Conservation (phyloP, 2,329 filamentous ascomycete genomes). For the Neurospora crassa region DNA sequence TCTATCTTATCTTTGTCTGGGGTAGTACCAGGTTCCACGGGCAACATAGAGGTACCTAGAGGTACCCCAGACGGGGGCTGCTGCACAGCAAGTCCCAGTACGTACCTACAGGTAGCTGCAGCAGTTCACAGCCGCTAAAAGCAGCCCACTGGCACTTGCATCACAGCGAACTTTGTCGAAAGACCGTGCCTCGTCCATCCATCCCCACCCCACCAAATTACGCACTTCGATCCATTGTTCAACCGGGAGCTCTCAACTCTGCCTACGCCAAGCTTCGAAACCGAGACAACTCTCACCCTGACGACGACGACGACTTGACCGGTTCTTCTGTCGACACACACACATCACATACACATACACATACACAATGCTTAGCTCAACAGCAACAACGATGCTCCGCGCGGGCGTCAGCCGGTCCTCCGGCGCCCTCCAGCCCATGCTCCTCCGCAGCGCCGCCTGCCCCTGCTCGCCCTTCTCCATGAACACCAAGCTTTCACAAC, state of each 20-base stretch:
- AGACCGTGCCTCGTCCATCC: not conserved
- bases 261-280: not conserved
- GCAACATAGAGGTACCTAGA: too few species aligned
- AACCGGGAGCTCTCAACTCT: not conserved
- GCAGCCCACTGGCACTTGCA: not conserved
- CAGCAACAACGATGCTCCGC: slow-evolving; percentile 24
- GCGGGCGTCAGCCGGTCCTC: slow-evolving; percentile 22
- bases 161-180: not conserved
- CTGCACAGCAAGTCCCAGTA: not conserved
- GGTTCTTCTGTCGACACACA: not conserved
- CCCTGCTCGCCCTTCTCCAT: slow-evolving; percentile 21
- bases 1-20: not conserved
- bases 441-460: slow-evolving; percentile 21
- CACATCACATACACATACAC: not conserved
- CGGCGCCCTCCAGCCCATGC: slow-evolving; percentile 17
- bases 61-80: too few species aligned
- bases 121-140: not conserved
- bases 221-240: not conserved
- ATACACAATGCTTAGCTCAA: slow-evolving; percentile 21
- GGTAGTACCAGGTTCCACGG: too few species aligned
- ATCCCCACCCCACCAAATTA: not conserved
- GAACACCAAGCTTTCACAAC: not conserved
- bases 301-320: not conserved
- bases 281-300: not conserved
- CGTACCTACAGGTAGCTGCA: not conserved